Evolutionary conservation across 768 basidiomycete species (phyloP), one percentile per base, ranked within the genome.

Genomic region (Trametes cinnabarina): DNA sequence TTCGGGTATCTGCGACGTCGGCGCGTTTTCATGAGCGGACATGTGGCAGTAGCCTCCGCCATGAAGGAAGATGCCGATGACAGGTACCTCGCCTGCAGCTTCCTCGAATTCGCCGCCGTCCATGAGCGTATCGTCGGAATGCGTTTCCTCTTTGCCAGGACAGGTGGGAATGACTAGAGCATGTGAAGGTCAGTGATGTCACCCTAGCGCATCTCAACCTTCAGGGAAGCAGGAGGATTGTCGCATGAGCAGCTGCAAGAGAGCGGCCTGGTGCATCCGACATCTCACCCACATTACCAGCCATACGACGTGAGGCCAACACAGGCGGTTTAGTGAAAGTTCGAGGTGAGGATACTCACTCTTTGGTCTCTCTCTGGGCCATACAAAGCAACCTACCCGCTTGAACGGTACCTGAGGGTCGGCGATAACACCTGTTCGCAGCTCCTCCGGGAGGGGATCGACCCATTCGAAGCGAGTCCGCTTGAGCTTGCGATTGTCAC

Each of bases 11-110:
- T 76, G 71, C 2, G 79, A 82, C 4, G 81, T 79, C 20, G 75
- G 63, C 34, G 77, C 71, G 8, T 66, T 69, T 64, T 83, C 82
- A 52, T 82, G 80, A 0, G 79, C 82, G 22, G 81, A 82, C 79
- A 82, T 81, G 59, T 83, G 82, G 61, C 78, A 81, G 56, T 81
- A 83, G 14, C 80, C 82, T 19, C 82, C 81, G 20, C 82, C 81
- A 49, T 83, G 82, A 67, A 82, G 72, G 68, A 79, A 82, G 15
- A 82, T 72, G 2, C 80, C 80, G 34, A 82, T 71, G 32, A 79
- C 42, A 10, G 75, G 73, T 2, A 66, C 65, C 20, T 72, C 65
- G 5, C 65, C 68, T 7, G 63, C 65, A 17, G 59, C 64, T 8
- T 56, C 55, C 25, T 74, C 59, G 53, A 74, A 67, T 15, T 61